Conservation (phyloP, 78 protist genomes). For the Protostelium mycophagum region DNA sequence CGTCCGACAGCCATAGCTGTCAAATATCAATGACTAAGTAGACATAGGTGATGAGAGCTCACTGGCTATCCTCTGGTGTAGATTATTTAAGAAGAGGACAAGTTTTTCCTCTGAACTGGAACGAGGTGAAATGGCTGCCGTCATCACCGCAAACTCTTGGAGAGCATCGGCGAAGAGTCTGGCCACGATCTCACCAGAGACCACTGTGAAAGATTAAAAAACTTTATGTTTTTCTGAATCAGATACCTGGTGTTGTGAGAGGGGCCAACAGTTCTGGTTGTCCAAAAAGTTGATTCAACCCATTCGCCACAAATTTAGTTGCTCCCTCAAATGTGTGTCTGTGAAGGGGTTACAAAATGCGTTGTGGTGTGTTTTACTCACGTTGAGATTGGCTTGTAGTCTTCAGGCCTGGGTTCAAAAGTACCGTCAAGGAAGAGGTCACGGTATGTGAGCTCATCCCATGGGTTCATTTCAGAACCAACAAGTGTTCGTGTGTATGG, state of each 20-base stretch:
- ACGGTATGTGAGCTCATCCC: background rate
- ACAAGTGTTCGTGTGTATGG: no score
- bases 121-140: background rate
- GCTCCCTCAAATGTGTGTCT: background rate
- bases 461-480: background rate
- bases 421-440: background rate
- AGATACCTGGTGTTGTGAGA: background rate
- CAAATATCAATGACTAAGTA: background rate
- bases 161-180: background rate
- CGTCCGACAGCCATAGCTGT: background rate
- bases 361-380: background rate
- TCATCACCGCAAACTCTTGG: background rate
- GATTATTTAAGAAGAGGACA: background rate
- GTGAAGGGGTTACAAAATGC: background rate
- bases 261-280: background rate
- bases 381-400: background rate
- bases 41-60: background rate
- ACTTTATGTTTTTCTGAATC: no score
- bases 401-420: background rate
- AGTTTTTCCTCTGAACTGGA: background rate
- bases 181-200: background rate
- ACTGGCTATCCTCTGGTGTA: background rate
- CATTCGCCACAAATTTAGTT: background rate
- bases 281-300: background rate
- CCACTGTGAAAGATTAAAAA: background rate